Base-by-base conservation (phyloP, 2,329 filamentous ascomycete species). In the Xylaria multiplex region DNA sequence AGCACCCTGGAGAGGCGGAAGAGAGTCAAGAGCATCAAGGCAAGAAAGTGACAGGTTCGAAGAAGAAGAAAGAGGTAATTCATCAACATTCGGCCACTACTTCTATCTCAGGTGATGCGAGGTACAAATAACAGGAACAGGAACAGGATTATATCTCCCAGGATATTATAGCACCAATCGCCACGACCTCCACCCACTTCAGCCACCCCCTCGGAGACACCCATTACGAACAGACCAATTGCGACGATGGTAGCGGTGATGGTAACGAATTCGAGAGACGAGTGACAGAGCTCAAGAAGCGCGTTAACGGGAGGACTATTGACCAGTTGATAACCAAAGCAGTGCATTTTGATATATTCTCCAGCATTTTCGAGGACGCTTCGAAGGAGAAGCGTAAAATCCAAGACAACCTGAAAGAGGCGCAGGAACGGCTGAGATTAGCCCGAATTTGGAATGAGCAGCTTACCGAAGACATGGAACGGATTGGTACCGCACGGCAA, bases 401-500 rank as follows among this genome's bases (percentile, higher is more conserved):
- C n/a, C 35, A 27, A 24, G 11, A 8, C 19, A 2, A 27, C 35
- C 8, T 19, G 14, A n/a, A 40, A 22, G 32, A 9, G 5, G 3
- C 6, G 14, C 50, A 24, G 2, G 5, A 9, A 52, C 1, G 19
- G 14, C 7, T 59, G 6, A 35, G 54, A 13, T 24, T 2, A 2
- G 32, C 35, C 14, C 48, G 53, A 19, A 5, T 22, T 24, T 22
- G 49, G 1, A 22, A 16, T 19, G 2, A n/a, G 16, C 40, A 24
- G 16, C 56, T 60, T 16, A 2, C 9, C 5, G 32, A 60, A 13
- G 62, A 65, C 35, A n/a, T 65, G 2, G 49, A 60, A 24, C 43
- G 3, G 16, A 50, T 50, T 3, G 35, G 24, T 0, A 11, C 19
- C 3, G 13, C n/a, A 14, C 49, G 32, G 7, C 49, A 50, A 16